Evolutionary conservation across 805 yeast genomes (phyloP).

Genomic region (Nakazawaea ishiwadae): DNA sequence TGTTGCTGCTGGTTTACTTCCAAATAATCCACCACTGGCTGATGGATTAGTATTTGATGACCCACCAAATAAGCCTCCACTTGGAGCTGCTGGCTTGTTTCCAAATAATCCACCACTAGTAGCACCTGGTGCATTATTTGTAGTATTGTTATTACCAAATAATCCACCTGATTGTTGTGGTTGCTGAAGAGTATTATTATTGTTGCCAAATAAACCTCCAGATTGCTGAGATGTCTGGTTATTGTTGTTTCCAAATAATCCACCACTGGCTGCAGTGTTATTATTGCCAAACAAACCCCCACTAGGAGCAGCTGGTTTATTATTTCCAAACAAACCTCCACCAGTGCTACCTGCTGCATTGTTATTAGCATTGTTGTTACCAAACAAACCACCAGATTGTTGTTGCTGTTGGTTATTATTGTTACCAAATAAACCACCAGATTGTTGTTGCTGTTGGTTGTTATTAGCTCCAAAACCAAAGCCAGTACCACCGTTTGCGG

Average conservation of each 20-base stretch:
- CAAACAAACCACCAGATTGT: slow-evolving; percentile 15
- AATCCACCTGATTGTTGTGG: slow-evolving; percentile 13
- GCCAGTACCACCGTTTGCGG: slow-evolving; percentile 22
- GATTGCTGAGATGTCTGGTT: slow-evolving; percentile 14
- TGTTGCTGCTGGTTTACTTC: slow-evolving; percentile 16
- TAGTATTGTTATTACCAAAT: slow-evolving; percentile 17
- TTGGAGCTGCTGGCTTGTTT: neutral
- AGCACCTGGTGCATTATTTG: slow-evolving; percentile 14
- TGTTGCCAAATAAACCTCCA: slow-evolving; percentile 19
- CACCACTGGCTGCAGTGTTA: slow-evolving; percentile 18
- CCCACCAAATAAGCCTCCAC: slow-evolving; percentile 14
- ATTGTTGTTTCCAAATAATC: slow-evolving; percentile 35
- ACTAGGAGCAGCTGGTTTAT: neutral
- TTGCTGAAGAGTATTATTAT: slow-evolving; percentile 17
- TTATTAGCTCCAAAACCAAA: slow-evolving; percentile 35
- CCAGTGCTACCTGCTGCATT: slow-evolving; percentile 16
- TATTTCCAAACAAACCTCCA: slow-evolving; percentile 26
- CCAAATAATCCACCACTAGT: slow-evolving; percentile 27
- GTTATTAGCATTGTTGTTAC: slow-evolving; percentile 17
- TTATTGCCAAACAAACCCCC: slow-evolving; percentile 20
- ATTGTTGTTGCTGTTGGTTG: slow-evolving; percentile 14
- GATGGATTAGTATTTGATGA: slow-evolving; percentile 6
- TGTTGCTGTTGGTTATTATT: slow-evolving; percentile 17
- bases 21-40: slow-evolving; percentile 23
- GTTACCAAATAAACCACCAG: slow-evolving; percentile 19